Evolutionary conservation across 2,329 filamentous ascomycete genomes (phyloP), one percentile per base, ranked within the genome.

Genomic region (Sclerotinia nivalis): DNA sequence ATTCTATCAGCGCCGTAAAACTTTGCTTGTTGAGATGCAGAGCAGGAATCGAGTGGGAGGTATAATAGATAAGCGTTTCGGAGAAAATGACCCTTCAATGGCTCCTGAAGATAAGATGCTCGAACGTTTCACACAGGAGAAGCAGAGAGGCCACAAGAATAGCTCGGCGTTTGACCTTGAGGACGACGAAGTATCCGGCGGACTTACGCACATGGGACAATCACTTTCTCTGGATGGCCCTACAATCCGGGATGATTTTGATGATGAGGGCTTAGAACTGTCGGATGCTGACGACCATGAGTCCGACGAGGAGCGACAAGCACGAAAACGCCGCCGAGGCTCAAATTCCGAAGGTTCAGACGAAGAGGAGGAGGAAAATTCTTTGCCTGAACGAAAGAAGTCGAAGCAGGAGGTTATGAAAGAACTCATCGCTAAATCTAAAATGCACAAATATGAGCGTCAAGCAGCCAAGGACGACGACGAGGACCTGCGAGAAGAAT

Each of bases 381-480:
- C 84, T 28, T 83, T 89, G 72, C 93, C 93, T 0, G 91, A 95
- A 76, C 87, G 91, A 71, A 97, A 97, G 80, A 99, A 97, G 83
- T 90, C 90, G 4, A 98, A 97, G 82, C 92, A 96, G 68, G 96
- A 99, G 80, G 92, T 99, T 64, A 97, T 98, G 93, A 91, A 97
- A 77, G 96, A 99, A 80, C 86, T 99, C 72, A 97, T 99, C 74
- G 93, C 94, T 71, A 99, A 99, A 81, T 98, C 95, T 0, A 99
- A 99, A 79, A 85, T 92, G 72, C 87, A 97, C 85, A 98, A 97
- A 81, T 94, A 95, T 78, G 94, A 98, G 81, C 89, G 96, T 54
- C 96, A 99, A 80, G 90, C 93, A 71, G 88, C 89, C 40, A 97
- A 97, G 78, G 96, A 98, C 72, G 93, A 96, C 64, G 96, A 99